Base-by-base conservation (phyloP, 495 filamentous ascomycete species). In the Pyrenula massariospora region DNA sequence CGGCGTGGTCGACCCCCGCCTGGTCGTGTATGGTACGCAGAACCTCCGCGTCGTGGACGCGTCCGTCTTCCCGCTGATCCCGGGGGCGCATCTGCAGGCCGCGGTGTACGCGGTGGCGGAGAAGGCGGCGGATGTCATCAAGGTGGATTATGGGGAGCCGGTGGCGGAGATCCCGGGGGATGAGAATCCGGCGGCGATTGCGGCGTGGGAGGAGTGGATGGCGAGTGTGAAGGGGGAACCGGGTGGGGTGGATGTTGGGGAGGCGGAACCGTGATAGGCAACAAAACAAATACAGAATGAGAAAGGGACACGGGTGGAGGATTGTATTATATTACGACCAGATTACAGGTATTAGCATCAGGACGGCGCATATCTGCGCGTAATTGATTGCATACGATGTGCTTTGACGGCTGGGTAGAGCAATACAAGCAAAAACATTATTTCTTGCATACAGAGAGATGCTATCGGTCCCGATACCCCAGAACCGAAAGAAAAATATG, bases 41-140 rank as follows among this genome's bases (percentile, higher is more conserved):
- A 79, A 79, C 52, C 65, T 80, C n/a, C 72, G 77, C 2, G 73
- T 80, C 1, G 75, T 74, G 1, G 75, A 78, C 51, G 74, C 74
- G 2, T 68, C 71, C 54, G 65, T 78, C 3, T 65, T 69, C 0
- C 77, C 77, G 0, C 63, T 78, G 20, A 63, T 76, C 1, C 65
- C 76, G 23, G 76, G 72, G 5, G 70, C 75, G n/a, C 76, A 79
- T 63, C 57, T 77, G 22, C 76, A 77, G 64, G 68, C 76, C 2
- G 73, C 72, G 10, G 31, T 42, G 15, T 42, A 42, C 15, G 31
- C 8, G 31, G 31, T 42, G 31, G 31, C 31, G 15, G 31, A 42
- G 15, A 42, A 42, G 15, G 31, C 31, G 31, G 31, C 31, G 8
- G 31, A 42, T 15, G 8, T 42, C 8, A 42, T 42, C 31, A 42